A percentile compares a stretch with the other conserved stretches of the same genome.
Conservation (phyloP, 2,329 filamentous ascomycete genomes). For the Fusarium sp. region DNA sequence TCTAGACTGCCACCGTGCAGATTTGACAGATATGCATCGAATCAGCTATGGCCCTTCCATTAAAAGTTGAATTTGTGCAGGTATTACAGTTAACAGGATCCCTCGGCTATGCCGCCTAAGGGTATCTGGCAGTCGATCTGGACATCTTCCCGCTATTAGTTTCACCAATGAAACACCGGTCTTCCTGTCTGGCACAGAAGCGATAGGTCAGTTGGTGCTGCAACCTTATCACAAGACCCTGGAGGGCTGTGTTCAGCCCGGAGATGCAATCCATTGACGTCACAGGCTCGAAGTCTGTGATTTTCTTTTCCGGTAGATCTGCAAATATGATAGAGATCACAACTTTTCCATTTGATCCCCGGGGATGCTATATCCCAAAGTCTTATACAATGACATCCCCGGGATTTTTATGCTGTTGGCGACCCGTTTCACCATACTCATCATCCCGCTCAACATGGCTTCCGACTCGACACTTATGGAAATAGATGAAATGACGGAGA, state of each 20-base stretch:
- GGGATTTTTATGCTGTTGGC: too few species aligned
- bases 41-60: accelerated
- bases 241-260: not conserved
- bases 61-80: accelerated
- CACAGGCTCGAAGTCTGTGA: not conserved
- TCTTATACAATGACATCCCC: too few species aligned
- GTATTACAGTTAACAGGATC: not conserved
- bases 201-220: not conserved
- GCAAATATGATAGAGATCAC: too few species aligned
- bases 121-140: accelerated
- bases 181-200: accelerated
- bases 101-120: not conserved
- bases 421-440: too few species aligned
- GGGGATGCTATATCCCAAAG: too few species aligned
- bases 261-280: not conserved
- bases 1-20: not conserved
- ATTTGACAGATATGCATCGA: accelerated
- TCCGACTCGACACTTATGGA: not conserved
- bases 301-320: not conserved
- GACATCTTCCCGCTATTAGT: accelerated
- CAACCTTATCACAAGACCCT: not conserved
- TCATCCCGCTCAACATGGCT: not conserved
- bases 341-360: too few species aligned
- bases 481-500: not conserved
- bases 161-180: not conserved